These are phyloP conservation scores for Fusarium graminum DNA, from an alignment of 2,329 filamentous ascomycete species.

Conservation along the genomic window DNA sequence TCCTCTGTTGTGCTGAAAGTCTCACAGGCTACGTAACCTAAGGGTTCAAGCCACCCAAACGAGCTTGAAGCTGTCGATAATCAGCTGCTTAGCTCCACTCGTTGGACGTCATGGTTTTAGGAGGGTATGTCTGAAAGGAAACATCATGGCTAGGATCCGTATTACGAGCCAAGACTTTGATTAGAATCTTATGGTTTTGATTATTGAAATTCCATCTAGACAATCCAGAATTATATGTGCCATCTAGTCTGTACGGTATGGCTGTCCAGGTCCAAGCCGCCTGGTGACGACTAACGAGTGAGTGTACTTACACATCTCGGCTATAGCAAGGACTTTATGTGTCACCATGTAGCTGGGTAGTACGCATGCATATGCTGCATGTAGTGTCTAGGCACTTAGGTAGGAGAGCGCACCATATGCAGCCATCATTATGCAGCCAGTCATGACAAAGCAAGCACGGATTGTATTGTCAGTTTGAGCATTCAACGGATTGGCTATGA, in stretches of 20 bases:
- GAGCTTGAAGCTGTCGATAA: constrained; percentile 33
- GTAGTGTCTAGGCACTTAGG: neutral
- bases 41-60: constrained; percentile 38
- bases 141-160: neutral
- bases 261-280: neutral
- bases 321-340: constrained; percentile 11
- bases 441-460: neutral
- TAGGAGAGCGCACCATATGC: constrained; percentile 18
- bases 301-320: neutral
- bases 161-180: no score
- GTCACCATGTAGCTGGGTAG: constrained; percentile 10
- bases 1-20: constrained; percentile 13
- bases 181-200: neutral
- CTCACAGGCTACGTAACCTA: constrained; percentile 21
- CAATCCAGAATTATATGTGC: neutral
- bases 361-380: constrained; percentile 31
- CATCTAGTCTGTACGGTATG: neutral
- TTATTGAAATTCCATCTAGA: neutral
- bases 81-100: constrained; percentile 24
- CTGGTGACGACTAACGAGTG: neutral
- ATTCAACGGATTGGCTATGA: neutral
- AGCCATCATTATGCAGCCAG: constrained; percentile 15
- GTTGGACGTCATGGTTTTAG: constrained; percentile 28
- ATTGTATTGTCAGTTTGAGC: neutral
- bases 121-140: constrained; percentile 1